These are phyloP conservation scores for Sporothrix phasma DNA, from an alignment of 2,329 filamentous ascomycete species.

Conservation along the genomic window DNA sequence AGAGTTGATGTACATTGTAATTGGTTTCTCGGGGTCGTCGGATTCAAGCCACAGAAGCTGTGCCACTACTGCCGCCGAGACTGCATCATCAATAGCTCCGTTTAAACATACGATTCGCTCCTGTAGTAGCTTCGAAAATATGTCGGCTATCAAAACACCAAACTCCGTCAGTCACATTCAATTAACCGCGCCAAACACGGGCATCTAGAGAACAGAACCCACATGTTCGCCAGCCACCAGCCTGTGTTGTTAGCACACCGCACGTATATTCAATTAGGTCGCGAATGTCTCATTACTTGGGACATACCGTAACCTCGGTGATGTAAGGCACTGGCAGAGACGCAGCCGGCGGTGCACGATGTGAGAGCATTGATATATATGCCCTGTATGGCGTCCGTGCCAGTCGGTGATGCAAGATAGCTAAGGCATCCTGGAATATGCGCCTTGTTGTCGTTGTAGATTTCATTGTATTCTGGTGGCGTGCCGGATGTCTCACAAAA, in stretches of 20 bases:
- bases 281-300: not conserved
- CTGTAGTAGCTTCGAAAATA: conserved; percentile 72
- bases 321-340: conserved; percentile 6
- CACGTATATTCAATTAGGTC: not conserved
- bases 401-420: not conserved
- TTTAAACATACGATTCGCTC: conserved; percentile 94
- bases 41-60: conserved; percentile 97
- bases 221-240: conserved; percentile 71
- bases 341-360: not conserved
- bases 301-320: conserved; percentile 32
- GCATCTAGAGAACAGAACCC: conserved; percentile 27
- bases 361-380: not conserved
- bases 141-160: conserved; percentile 49
- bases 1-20: conserved; percentile 96
- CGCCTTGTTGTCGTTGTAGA: not conserved
- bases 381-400: not conserved
- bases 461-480: not conserved
- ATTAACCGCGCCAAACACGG: not conserved
- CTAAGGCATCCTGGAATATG: not conserved
- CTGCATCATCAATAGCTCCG: conserved; percentile 77
- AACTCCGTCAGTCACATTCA: conserved; percentile 1
- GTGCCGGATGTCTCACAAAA: not conserved
- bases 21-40: conserved; percentile 87
- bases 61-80: conserved; percentile 88
- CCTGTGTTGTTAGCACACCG: conserved; percentile 37